phyloP scores from a whole-genome alignment of 257 asterid genomes.

The Gardenia jasminoides region DNA sequence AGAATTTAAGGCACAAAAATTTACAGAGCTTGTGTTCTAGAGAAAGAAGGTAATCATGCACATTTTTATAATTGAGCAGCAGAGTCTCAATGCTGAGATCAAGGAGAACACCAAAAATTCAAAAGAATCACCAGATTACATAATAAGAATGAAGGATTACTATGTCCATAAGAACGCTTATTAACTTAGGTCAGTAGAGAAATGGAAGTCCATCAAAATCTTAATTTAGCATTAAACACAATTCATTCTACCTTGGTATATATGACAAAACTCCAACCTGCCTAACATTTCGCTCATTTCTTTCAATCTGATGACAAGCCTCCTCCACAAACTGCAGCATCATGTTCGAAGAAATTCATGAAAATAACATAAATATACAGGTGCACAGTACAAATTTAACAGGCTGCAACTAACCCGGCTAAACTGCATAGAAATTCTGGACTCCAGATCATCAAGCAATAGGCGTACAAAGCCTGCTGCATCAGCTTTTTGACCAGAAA shows the following conservation, averaged over 20 bases:
- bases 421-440: slow-evolving; percentile 73
- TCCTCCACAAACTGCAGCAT: slow-evolving; percentile 86
- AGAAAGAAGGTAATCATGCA: neutral
- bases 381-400: neutral
- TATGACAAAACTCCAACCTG: slow-evolving; percentile 81
- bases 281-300: slow-evolving; percentile 75
- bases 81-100: no score
- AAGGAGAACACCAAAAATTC: neutral
- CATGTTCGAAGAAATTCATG: slow-evolving; percentile 17
- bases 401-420: slow-evolving; percentile 60
- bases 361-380: slow-evolving; percentile 17
- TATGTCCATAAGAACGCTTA: neutral
- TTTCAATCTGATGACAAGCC: slow-evolving; percentile 94
- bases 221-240: slow-evolving; percentile 3
- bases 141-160: neutral
- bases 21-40: neutral
- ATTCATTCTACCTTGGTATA: slow-evolving; percentile 70
- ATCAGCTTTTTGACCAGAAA: slow-evolving; percentile 91
- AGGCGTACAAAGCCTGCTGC: slow-evolving; percentile 88
- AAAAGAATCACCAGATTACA: neutral
- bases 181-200: slow-evolving; percentile 1
- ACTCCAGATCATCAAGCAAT: slow-evolving; percentile 92
- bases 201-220: slow-evolving; percentile 1
- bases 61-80: neutral
- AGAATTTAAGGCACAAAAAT: neutral